Percentiles rank a stretch among this genome's conserved stretches.
Conservation (phyloP, 352 stramenopile genomes). For the Phytophthora capsici region DNA sequence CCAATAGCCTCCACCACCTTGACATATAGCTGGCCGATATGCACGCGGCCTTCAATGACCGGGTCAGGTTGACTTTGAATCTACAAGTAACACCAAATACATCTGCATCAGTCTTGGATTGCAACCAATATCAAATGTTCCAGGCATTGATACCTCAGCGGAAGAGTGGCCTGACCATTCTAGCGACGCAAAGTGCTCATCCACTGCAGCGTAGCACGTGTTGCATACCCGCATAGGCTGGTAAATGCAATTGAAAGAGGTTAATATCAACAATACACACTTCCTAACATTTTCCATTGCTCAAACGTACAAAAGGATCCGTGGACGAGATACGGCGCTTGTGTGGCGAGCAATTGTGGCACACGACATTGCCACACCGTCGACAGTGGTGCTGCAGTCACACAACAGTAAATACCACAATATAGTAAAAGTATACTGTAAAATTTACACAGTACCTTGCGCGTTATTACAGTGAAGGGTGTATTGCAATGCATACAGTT, state of each 20-base stretch:
- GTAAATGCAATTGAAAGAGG: constrained; percentile 15
- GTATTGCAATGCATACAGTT: constrained; percentile 92
- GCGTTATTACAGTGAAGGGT: constrained; percentile 80
- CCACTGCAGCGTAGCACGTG: constrained; percentile 82
- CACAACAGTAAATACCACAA: neutral
- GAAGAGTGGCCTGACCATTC: constrained; percentile 85
- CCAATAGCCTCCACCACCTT: constrained; percentile 89
- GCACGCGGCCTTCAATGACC: constrained; percentile 82
- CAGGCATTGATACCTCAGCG: constrained; percentile 48
- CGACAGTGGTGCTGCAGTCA: constrained; percentile 77
- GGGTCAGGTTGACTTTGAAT: constrained; percentile 74
- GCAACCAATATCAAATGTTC: too few species aligned
- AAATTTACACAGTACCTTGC: constrained; percentile 54
- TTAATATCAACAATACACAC: neutral
- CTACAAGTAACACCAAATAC: constrained; percentile 26
- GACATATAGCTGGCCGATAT: constrained; percentile 87
- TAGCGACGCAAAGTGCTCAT: constrained; percentile 85
- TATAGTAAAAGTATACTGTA: neutral
- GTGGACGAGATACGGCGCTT: constrained; percentile 83
- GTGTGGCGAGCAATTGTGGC: constrained; percentile 87
- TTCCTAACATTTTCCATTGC: neutral
- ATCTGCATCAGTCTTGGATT: neutral
- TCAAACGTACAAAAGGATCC: constrained; percentile 78
- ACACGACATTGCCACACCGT: constrained; percentile 86
- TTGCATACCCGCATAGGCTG: constrained; percentile 90